Percentiles rank a stretch among this genome's conserved stretches.
These are phyloP conservation scores for Globisporangium rhizosaccharum DNA, from an alignment of 352 stramenopile species.

Conservation along the genomic window DNA sequence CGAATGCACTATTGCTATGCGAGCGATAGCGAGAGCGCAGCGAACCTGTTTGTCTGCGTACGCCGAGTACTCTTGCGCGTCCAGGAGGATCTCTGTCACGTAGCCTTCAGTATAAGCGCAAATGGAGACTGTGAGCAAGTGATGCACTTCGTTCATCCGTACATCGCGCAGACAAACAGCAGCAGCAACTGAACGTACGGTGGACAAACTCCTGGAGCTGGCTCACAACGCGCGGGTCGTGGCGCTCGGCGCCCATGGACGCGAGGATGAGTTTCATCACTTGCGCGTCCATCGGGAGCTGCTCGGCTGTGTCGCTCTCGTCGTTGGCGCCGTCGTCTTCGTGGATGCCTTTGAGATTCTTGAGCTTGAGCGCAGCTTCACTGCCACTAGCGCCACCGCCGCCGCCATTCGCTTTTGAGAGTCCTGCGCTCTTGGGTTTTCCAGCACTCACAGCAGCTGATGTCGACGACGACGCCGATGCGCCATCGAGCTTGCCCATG, in stretches of 20 bases:
- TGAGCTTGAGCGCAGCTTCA: slow-evolving; percentile 38
- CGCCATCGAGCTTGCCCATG: not conserved
- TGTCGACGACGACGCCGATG: not conserved
- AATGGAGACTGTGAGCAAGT: too few relatives aligned
- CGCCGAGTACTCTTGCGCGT: slow-evolving; percentile 80
- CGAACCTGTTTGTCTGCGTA: slow-evolving; percentile 68
- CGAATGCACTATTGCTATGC: not conserved
- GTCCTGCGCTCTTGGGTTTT: slow-evolving; percentile 12
- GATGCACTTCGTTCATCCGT: too few relatives aligned
- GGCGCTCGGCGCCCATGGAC: slow-evolving; percentile 78
- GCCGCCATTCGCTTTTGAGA: slow-evolving; percentile 10
- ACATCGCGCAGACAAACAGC: not conserved
- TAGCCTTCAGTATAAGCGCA: slow-evolving; percentile 37
- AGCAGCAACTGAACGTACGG: slow-evolving; percentile 28
- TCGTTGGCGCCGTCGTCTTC: slow-evolving; percentile 52
- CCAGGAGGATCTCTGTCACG: slow-evolving; percentile 75
- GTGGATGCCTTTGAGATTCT: slow-evolving; percentile 53
- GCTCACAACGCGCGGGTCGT: slow-evolving; percentile 71
- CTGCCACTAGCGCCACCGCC: slow-evolving; percentile 17
- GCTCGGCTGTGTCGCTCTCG: slow-evolving; percentile 32
- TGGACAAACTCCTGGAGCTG: slow-evolving; percentile 85
- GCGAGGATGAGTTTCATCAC: slow-evolving; percentile 57
- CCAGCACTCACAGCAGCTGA: not conserved
- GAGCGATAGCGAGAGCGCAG: not conserved
- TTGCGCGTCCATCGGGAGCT: slow-evolving; percentile 53